Conservation (phyloP, 192 early-diverging fungal genomes). For the Mycoemilia scoparia region DNA sequence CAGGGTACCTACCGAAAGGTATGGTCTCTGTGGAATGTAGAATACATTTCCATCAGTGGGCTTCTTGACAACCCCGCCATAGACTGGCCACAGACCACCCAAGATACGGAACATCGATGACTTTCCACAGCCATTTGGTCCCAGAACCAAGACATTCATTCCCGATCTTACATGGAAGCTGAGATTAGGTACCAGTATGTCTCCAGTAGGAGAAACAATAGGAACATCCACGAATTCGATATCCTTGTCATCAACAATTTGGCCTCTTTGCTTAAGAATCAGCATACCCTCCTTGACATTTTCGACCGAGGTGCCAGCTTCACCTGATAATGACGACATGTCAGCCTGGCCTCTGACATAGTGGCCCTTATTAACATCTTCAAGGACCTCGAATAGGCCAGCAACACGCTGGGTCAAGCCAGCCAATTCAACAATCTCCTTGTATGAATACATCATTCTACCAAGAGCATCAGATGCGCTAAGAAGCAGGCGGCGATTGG, state of each 20-base stretch:
- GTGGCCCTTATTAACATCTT: constrained; percentile 64
- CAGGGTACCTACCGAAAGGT: constrained; percentile 79
- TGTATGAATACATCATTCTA: constrained; percentile 84
- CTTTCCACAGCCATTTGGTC: constrained; percentile 91
- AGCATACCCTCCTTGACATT: constrained; percentile 4
- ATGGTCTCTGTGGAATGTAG: constrained; percentile 98
- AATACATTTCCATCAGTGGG: constrained; percentile 77
- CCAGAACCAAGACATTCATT: constrained; percentile 79
- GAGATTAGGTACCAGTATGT: constrained; percentile 71
- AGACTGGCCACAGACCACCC: constrained; percentile 90
- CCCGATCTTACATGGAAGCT: constrained; percentile 80
- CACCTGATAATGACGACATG: too few species aligned
- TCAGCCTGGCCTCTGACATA: constrained; percentile 46
- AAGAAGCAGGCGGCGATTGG: constrained; percentile 55
- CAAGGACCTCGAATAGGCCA: constrained; percentile 68
- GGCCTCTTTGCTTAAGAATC: constrained; percentile 41
- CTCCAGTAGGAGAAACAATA: constrained; percentile 87
- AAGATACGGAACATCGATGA: constrained; percentile 90
- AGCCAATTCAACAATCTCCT: constrained; percentile 84
- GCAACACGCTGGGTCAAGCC: constrained; percentile 85
- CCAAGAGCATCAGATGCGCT: constrained; percentile 65
- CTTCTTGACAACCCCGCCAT: constrained; percentile 57
- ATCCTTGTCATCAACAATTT: constrained; percentile 40
- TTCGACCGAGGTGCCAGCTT: constrained; percentile 15
- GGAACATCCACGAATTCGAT: constrained; percentile 86